A percentile compares a stretch with the other conserved stretches of the same genome.
These are phyloP conservation scores for Lojkania enalia DNA, from an alignment of 2,329 filamentous ascomycete species.

Conservation along the genomic window DNA sequence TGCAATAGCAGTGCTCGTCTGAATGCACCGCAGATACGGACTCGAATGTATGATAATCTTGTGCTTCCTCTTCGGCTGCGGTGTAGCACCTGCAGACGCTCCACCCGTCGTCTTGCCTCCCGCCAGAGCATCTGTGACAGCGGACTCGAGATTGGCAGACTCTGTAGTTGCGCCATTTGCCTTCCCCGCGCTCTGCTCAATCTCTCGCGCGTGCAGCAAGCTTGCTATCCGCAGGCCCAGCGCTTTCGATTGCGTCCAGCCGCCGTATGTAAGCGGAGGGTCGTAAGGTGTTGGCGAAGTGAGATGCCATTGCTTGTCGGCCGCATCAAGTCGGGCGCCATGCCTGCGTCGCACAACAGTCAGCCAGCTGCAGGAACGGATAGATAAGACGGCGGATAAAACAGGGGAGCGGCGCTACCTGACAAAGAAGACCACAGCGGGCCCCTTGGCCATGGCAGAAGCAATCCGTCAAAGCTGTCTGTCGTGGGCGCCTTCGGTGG, in stretches of 20 bases:
- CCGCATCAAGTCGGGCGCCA: slow-evolving; percentile 89
- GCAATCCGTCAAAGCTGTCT: slow-evolving; percentile 5
- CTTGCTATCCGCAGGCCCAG: slow-evolving; percentile 83
- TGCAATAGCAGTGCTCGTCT: slow-evolving; percentile 86
- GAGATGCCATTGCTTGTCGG: slow-evolving; percentile 93
- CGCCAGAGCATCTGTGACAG: slow-evolving; percentile 19
- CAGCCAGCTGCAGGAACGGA: slow-evolving; percentile 13
- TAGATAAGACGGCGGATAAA: slow-evolving; percentile 4
- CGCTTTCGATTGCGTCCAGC: slow-evolving; percentile 83
- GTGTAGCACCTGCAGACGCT: slow-evolving; percentile 16
- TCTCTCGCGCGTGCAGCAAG: slow-evolving; percentile 61
- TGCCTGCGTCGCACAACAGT: slow-evolving; percentile 60
- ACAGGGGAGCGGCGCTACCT: slow-evolving; percentile 38
- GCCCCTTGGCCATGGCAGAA: slow-evolving; percentile 48
- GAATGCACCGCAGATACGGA: slow-evolving; percentile 90
- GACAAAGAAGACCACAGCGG: slow-evolving; percentile 55
- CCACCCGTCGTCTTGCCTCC: slow-evolving; percentile 6
- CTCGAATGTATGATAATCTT: slow-evolving; percentile 88
- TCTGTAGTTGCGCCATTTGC: slow-evolving; percentile 20
- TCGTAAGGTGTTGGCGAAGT: slow-evolving; percentile 94
- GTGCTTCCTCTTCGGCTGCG: slow-evolving; percentile 64
- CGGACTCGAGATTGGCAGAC: slow-evolving; percentile 25
- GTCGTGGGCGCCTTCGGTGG: slow-evolving; percentile 16
- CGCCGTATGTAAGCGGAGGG: slow-evolving; percentile 89
- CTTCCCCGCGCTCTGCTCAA: slow-evolving; percentile 36